These are phyloP conservation scores for Ceraceosorus guamensis DNA, from an alignment of 1,284 basidiomycete genomes.

Conservation along the genomic window DNA sequence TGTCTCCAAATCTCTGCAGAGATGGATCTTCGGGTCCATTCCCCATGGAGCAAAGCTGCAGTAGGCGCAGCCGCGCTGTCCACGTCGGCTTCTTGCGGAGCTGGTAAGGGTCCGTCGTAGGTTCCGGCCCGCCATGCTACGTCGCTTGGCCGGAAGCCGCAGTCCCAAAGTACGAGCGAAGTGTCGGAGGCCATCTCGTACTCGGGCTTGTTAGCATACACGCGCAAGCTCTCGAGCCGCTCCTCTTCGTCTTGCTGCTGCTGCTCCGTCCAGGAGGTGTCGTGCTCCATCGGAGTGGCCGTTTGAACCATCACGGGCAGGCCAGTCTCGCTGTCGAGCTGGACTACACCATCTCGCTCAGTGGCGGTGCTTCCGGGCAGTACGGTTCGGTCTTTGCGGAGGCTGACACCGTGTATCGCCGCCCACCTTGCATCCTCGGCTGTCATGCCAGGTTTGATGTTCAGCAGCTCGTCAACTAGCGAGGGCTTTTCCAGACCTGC, in stretches of 20 bases:
- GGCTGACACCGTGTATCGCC: constrained; percentile 1
- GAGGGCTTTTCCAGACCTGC: constrained; percentile 67
- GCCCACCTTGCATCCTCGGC: constrained; percentile 8
- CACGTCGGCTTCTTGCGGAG: not conserved
- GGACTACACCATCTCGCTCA: constrained; percentile 2
- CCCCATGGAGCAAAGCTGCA: constrained; percentile 4
- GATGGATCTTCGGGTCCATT: constrained; percentile 31
- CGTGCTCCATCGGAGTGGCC: not conserved
- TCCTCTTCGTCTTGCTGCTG: not conserved
- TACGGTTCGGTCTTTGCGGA: not conserved
- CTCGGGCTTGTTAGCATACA: constrained; percentile 60
- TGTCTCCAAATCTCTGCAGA: constrained; percentile 31
- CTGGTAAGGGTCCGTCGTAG: constrained; percentile 48
- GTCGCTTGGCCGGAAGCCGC: constrained; percentile 64
- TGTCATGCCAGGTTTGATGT: constrained; percentile 53
- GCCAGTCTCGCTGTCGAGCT: not conserved
- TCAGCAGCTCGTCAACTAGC: constrained; percentile 68
- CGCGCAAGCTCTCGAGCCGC: constrained; percentile 11
- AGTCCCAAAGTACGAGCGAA: constrained; percentile 87
- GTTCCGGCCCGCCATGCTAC: constrained; percentile 67
- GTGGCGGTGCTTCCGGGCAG: constrained; percentile 11
- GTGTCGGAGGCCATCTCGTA: constrained; percentile 89
- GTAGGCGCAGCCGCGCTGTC: not conserved
- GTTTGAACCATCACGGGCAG: not conserved
- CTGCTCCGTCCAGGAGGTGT: not conserved